Conservation (phyloP, 768 basidiomycete species). For the Auricularia sp. region DNA sequence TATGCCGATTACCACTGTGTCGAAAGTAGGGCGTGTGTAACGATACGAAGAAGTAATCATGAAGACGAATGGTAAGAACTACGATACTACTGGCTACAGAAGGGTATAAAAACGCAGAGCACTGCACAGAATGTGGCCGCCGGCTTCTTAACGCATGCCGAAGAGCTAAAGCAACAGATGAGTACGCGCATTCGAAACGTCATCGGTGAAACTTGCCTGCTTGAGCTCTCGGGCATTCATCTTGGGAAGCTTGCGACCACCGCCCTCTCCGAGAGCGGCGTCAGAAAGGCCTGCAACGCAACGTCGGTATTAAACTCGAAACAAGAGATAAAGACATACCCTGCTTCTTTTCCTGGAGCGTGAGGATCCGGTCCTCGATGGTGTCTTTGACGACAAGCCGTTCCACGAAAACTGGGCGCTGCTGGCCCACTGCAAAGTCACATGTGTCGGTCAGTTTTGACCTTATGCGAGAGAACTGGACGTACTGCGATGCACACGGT, state of each 20-base stretch:
- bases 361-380: slow-evolving; percentile 70
- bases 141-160: too few relatives aligned
- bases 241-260: slow-evolving; percentile 14
- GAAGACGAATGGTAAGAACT: too few relatives aligned
- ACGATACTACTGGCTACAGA: too few relatives aligned
- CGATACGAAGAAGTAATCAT: too few relatives aligned
- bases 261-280: slow-evolving; percentile 61
- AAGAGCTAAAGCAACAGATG: too few relatives aligned
- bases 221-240: not conserved
- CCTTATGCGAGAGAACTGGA: not conserved
- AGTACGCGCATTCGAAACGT: too few relatives aligned
- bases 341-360: slow-evolving; percentile 56
- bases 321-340: slow-evolving; percentile 19
- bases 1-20: too few relatives aligned
- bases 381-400: slow-evolving; percentile 57
- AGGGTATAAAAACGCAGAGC: too few relatives aligned
- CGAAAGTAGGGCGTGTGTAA: too few relatives aligned
- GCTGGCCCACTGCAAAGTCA: slow-evolving; percentile 32
- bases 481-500: slow-evolving; percentile 52
- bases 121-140: too few relatives aligned
- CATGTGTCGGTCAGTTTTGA: not conserved
- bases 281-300: slow-evolving; percentile 45
- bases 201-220: not conserved
- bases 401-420: slow-evolving; percentile 57
- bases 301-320: not conserved